These are phyloP conservation scores for Macrotyloma uniflorum DNA, from an alignment of 306 rosid species.

Conservation along the genomic window DNA sequence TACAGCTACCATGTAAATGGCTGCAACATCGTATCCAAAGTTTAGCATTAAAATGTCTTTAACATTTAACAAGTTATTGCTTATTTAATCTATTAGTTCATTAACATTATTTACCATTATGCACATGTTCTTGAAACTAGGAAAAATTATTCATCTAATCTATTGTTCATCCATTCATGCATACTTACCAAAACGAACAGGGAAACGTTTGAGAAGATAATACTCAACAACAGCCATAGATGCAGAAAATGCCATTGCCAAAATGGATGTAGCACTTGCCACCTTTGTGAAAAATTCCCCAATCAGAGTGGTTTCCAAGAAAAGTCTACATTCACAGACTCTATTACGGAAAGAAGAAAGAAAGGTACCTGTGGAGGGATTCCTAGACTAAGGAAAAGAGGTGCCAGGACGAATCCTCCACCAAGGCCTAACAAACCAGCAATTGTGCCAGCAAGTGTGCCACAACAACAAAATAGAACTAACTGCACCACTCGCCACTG, in stretches of 20 bases:
- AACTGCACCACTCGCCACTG: constrained; percentile 56
- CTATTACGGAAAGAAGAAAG: not conserved
- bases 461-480: constrained; percentile 51
- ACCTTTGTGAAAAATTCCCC: constrained; percentile 47
- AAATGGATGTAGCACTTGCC: constrained; percentile 80
- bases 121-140: not conserved
- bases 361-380: constrained; percentile 62
- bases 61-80: not conserved
- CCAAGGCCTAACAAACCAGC: constrained; percentile 87
- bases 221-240: constrained; percentile 82
- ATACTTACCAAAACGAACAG: constrained; percentile 64
- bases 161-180: not conserved
- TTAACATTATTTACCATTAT: not conserved
- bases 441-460: constrained; percentile 63
- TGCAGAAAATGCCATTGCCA: constrained; percentile 78
- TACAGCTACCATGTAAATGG: constrained; percentile 57
- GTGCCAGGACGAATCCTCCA: constrained; percentile 81
- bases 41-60: not conserved
- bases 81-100: not conserved
- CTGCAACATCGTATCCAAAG: constrained; percentile 40
- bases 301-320: constrained; percentile 5
- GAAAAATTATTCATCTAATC: not conserved
- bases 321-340: not conserved
- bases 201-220: constrained; percentile 77
- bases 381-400: constrained; percentile 34